Evolutionary conservation across 2,329 filamentous ascomycete species (phyloP), one percentile per base, ranked within the genome.

Genomic region (Colletotrichum chlorophyti): DNA sequence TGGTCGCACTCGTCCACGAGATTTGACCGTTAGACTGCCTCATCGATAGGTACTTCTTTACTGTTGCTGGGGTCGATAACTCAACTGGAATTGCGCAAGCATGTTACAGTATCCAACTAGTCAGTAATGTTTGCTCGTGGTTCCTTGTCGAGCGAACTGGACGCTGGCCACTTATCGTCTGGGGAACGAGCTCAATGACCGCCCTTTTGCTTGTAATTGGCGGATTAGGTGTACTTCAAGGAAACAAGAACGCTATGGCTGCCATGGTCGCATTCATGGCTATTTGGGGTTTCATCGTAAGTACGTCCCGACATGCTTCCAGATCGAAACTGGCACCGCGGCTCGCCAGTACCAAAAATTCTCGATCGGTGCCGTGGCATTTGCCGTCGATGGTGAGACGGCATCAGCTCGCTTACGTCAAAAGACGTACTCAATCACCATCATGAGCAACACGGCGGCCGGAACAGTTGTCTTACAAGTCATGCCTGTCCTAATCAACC

Each of bases 61-160:
- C 69, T 12, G 71, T 80, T 57, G 76, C 63, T 78, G 70, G 65
- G 6, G 65, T 71, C 2, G 66, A 68, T 7, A 71, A 73, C 17
- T 71, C 73, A 0, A 75, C 75, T 58, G 73, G 66, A 51, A 71
- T 77, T 60, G 67, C 73, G 0, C 70, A 81, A 1, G 66, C 66
- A 8, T 76, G 74, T 3, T 78, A 78, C 64, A 77, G 77, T 58
- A 66, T 72, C 24, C 71, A 79, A 53, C 65, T 78, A 14, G 19
- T 72, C 4, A 76, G 76, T 21, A 77, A 76, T 51, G 60, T 77
- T 40, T 69, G 71, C 61, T 74, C 74, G 3, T 76, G 71, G 66
- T 72, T 66, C 35, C 62, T 76, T 2, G 64, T 77, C 21, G 73
- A 76, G 53, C 64, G 66, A 1, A 51, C 72, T 10, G 74, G 76